Evolutionary conservation across 163 green algal genomes (phyloP).

Genomic region (Volvox carteri): DNA sequence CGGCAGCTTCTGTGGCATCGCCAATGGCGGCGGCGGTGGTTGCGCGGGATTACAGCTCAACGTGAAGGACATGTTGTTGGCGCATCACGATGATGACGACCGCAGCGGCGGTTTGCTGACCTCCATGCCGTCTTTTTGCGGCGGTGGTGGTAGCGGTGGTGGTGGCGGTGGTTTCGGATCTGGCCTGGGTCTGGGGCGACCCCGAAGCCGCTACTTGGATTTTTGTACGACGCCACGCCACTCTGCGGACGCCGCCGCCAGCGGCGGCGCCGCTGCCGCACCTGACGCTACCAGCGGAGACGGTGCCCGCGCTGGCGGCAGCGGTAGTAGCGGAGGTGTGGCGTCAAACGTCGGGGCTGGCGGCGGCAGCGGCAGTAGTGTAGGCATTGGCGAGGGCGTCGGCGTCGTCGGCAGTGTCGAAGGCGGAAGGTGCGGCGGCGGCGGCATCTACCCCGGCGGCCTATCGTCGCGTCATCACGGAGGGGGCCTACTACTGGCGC

Average conservation of each 20-base stretch:
- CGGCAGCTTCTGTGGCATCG: background rate
- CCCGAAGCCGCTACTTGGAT: background rate
- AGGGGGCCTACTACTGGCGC: background rate
- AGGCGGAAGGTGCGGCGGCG: background rate
- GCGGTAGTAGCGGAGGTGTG: background rate
- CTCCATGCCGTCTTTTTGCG: background rate
- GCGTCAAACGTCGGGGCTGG: background rate
- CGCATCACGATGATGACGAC: background rate
- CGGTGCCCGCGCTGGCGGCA: background rate
- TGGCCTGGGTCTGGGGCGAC: background rate
- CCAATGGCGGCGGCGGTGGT: background rate
- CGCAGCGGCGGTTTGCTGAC: background rate
- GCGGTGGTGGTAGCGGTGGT: background rate
- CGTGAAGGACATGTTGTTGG: background rate
- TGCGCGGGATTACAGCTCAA: background rate
- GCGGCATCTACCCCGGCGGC: no score
- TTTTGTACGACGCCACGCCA: background rate
- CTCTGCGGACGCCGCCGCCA: background rate
- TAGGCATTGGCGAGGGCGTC: background rate
- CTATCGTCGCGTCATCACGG: no score
- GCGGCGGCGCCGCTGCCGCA: background rate
- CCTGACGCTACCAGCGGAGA: background rate
- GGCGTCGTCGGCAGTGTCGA: background rate
- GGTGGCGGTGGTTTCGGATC: background rate
- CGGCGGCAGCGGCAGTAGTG: background rate